phyloP scores from a whole-genome alignment of 2,329 filamentous ascomycete species.

The Verticillium dahliae region DNA sequence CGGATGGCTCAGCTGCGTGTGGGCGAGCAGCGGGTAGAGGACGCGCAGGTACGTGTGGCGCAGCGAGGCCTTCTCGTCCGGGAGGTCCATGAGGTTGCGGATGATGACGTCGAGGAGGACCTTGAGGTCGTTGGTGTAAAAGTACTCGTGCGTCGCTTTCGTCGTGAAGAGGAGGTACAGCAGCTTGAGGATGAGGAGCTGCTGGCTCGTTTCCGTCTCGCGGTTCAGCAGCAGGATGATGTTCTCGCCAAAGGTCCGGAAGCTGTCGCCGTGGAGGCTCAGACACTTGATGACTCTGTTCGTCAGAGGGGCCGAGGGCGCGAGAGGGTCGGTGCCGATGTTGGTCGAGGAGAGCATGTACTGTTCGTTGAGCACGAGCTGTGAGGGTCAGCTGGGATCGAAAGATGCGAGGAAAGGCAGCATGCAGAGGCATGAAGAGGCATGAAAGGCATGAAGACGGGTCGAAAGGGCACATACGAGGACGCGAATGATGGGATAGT shows the following conservation, averaged over 20 bases:
- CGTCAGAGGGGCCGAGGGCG: conserved; percentile 54
- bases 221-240: conserved; percentile 92
- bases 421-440: too few species aligned
- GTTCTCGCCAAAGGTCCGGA: conserved; percentile 95
- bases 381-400: not conserved
- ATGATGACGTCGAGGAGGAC: conserved; percentile 95
- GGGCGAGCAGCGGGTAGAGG: conserved; percentile 79
- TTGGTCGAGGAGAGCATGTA: conserved; percentile 78
- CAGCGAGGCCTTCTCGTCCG: conserved; percentile 69
- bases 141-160: conserved; percentile 88
- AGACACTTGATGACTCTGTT: conserved; percentile 92
- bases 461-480: conserved; percentile 50
- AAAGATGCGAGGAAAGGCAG: too few species aligned
- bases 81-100: conserved; percentile 91
- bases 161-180: conserved; percentile 95
- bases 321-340: conserved; percentile 31
- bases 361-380: conserved; percentile 96
- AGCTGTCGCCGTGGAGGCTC: conserved; percentile 70
- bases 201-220: conserved; percentile 88
- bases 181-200: conserved; percentile 92
- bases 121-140: conserved; percentile 94
- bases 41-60: conserved; percentile 94
- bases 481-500: conserved; percentile 90
- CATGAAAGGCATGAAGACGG: too few species aligned
- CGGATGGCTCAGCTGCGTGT: conserved; percentile 81